phyloP scores from a whole-genome alignment of 1,284 basidiomycete genomes.

The Rhodotorula sp. region DNA sequence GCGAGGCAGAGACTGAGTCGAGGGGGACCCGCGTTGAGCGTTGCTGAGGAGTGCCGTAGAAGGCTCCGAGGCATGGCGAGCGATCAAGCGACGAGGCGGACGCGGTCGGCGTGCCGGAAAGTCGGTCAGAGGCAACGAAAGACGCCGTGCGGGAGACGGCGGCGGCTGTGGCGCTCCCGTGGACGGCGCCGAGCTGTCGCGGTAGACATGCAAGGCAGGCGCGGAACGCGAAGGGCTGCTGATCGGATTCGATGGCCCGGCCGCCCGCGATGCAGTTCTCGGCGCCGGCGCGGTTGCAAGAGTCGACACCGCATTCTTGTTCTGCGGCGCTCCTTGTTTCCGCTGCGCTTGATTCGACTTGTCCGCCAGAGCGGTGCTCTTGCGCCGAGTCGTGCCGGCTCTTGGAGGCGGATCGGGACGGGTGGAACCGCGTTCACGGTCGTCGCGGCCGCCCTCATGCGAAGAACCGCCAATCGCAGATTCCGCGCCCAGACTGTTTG shows the following conservation, averaged over 20 bases:
- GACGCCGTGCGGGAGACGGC: background rate
- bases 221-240: background rate
- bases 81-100: background rate
- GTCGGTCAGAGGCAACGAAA: background rate
- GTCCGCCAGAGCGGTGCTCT: conserved; percentile 2
- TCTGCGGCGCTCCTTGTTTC: too few species aligned
- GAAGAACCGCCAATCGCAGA: too few species aligned
- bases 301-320: too few species aligned
- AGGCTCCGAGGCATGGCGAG: background rate
- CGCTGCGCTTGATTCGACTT: conserved; percentile 11
- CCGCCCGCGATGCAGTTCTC: too few species aligned
- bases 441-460: too few species aligned
- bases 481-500: too few species aligned
- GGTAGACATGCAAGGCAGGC: background rate
- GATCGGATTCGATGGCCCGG: background rate
- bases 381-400: background rate
- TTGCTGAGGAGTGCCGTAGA: too few species aligned
- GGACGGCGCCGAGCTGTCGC: background rate
- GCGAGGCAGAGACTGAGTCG: too few species aligned
- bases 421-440: too few species aligned
- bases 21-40: too few species aligned
- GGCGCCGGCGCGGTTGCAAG: too few species aligned
- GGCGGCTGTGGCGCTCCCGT: background rate
- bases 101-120: background rate
- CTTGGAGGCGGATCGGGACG: background rate